Evolutionary conservation across 257 asterid genomes (phyloP), one percentile per base, ranked within the genome.

Genomic region (Solanum chilense): DNA sequence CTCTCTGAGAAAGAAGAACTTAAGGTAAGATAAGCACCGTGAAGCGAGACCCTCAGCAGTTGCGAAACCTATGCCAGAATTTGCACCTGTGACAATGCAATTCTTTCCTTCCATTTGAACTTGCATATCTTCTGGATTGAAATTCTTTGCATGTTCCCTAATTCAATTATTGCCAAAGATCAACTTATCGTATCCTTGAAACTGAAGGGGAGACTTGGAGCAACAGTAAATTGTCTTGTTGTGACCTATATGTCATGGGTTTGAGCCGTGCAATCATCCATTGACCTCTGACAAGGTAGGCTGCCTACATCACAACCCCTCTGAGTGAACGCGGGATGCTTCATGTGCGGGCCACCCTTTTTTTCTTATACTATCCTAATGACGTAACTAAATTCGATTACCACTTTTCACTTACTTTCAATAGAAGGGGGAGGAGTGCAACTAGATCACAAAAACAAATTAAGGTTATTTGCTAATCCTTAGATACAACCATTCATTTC

Each of bases 81-180:
- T 97, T 7, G 98, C 99, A 87, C 99, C 99, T 3, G 99, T 97
- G 41, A 97, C 97, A 37, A 97, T 89, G 87, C 98, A 94, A 90
- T 95, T 94, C 91, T 97, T 97, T 52, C 98, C 98, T 87, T 93
- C 96, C 84, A 94, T 92, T 84, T 52, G 88, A 70, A 71, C 90
- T 90, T 93, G 90, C 98, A 93, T 93, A 86, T 97, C 98, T 92
- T 97, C 98, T 52, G 92, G 70, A 47, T 86, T 94, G 88, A 95
- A 97, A 33, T 89, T 92, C 88, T 92, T 95, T 14, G 98, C 92
- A 86, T 97, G 95, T 91, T 95, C 96, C 92, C 99, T 97, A 74
- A 88, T 90, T 21, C 83, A 45, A 86, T 44, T 76, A 75, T 41
- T 25, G 33, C 62, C 58, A 82, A 70, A 58, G 31, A 78, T 86